Conservation (phyloP, 371 early-diverging fungal species). For the Smittium mucronatum region DNA sequence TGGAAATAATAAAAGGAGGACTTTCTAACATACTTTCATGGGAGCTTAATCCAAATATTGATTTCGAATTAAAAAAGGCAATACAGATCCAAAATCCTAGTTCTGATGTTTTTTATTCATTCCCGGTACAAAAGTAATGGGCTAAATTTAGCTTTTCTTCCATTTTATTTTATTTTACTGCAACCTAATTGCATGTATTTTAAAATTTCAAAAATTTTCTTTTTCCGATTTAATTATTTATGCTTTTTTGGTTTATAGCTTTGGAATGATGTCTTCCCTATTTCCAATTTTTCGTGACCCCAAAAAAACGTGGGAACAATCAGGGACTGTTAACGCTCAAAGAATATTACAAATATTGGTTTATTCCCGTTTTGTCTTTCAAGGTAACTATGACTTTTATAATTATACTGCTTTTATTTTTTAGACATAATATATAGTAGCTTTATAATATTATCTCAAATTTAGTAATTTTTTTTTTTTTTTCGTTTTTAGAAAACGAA, state of each 20-base stretch:
- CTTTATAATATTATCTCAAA: too few species aligned
- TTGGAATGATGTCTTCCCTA: background rate
- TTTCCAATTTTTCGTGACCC: background rate
- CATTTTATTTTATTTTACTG: too few species aligned
- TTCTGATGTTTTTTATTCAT: background rate
- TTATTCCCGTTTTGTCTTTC: background rate
- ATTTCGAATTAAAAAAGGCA: background rate
- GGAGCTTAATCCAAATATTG: background rate
- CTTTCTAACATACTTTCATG: background rate
- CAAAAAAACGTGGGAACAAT: background rate
- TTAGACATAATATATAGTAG: too few species aligned
- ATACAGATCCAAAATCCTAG: background rate
- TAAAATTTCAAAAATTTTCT: too few species aligned
- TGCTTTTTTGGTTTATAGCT: background rate
- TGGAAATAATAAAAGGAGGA: background rate
- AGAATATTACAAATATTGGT: background rate
- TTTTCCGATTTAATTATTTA: background rate
- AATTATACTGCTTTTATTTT: too few species aligned
- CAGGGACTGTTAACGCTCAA: background rate
- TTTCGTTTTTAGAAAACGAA: background rate
- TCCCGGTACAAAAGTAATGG: too few species aligned
- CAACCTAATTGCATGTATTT: too few species aligned
- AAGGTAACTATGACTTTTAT: too few species aligned
- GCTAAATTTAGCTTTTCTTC: too few species aligned
- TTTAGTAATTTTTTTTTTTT: too few species aligned